Percentiles rank a stretch among this genome's conserved stretches.
Conservation (phyloP, 176 grass and related monocot species). For the Zea luxurians region DNA sequence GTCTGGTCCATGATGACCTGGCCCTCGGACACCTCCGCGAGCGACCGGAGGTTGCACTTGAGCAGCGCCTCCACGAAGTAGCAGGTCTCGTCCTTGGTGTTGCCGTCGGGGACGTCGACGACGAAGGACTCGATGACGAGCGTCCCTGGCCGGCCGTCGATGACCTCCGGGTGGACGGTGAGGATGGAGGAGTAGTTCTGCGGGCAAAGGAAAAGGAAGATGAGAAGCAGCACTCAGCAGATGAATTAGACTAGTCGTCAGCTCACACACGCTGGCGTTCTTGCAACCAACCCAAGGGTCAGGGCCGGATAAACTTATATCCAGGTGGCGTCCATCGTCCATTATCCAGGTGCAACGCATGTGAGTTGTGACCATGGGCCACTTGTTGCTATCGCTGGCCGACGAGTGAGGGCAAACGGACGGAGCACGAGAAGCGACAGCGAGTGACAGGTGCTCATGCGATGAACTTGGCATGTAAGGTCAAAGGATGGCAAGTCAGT, state of each 20-base stretch:
- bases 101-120: constrained; percentile 84
- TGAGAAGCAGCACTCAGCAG: constrained; percentile 19
- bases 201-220: not conserved
- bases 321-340: not conserved
- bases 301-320: not conserved
- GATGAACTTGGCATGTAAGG: constrained; percentile 38
- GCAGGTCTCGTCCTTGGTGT: constrained; percentile 91
- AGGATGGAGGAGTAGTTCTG: constrained; percentile 97
- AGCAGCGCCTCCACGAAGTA: constrained; percentile 85
- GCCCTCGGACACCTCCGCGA: constrained; percentile 77
- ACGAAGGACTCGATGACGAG: constrained; percentile 89
- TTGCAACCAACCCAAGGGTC: not conserved
- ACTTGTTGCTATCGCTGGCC: constrained; percentile 32
- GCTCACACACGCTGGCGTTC: not conserved
- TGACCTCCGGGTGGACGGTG: constrained; percentile 84
- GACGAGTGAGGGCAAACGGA: constrained; percentile 26
- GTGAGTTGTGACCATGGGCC: constrained; percentile 18
- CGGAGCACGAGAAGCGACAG: not conserved
- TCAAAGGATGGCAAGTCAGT: constrained; percentile 35
- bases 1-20: constrained; percentile 63
- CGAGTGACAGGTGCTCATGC: constrained; percentile 41
- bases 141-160: constrained; percentile 71
- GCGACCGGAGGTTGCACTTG: constrained; percentile 96
- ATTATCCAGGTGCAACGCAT: constrained; percentile 35
- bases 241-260: constrained; percentile 30